phyloP scores from a whole-genome alignment of 129 eudicot genomes.

The Solidago caesia region DNA sequence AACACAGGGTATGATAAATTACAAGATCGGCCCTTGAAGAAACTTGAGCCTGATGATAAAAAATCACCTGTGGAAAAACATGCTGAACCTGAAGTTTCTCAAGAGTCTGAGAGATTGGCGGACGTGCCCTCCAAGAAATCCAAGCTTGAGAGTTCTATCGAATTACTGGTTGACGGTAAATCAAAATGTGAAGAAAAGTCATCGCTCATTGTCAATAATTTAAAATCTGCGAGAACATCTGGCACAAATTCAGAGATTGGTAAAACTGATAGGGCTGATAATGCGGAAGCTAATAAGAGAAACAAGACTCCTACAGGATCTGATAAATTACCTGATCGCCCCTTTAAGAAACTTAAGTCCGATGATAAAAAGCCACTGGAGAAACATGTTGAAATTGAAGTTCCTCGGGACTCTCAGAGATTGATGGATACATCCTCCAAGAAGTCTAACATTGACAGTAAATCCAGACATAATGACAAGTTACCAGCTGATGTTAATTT shows the following conservation, averaged over 20 bases:
- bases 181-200: constrained; percentile 1
- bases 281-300: constrained; percentile 20
- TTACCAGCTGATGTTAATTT: constrained; percentile 30
- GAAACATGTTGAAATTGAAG: constrained; percentile 29
- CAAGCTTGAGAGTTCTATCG: constrained; percentile 18
- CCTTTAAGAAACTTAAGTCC: constrained; percentile 17
- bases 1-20: constrained; percentile 18
- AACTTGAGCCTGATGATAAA: constrained; percentile 11
- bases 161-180: constrained; percentile 14
- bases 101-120: constrained; percentile 14
- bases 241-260: constrained; percentile 14
- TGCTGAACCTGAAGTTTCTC: constrained; percentile 31
- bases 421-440: constrained; percentile 38
- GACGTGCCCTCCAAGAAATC: constrained; percentile 44
- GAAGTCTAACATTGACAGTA: constrained; percentile 29
- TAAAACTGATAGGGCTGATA: constrained; percentile 12
- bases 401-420: constrained; percentile 23
- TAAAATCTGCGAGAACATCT: constrained; percentile 15
- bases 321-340: constrained; percentile 22
- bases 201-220: neutral
- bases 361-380: constrained; percentile 19
- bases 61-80: constrained; percentile 5
- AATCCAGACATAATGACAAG: constrained; percentile 19
- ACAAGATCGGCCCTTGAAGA: constrained; percentile 14
- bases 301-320: constrained; percentile 26